A percentile compares a stretch with the other conserved stretches of the same genome.
These are phyloP conservation scores for Trypanosoma brucei DNA, from an alignment of 208 protist genomes.

Conservation along the genomic window DNA sequence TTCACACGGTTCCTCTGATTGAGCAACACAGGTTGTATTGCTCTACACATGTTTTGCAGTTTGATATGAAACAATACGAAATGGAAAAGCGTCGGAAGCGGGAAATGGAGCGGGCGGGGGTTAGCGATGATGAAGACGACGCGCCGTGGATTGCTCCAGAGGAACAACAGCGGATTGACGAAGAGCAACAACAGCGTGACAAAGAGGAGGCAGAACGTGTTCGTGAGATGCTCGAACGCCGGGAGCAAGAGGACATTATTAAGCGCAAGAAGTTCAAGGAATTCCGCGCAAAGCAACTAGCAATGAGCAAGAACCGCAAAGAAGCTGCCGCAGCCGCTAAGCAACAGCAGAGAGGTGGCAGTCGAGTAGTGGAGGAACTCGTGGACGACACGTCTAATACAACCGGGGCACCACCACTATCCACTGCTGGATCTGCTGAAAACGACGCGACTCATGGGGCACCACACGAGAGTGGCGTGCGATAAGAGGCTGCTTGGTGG, in stretches of 20 bases:
- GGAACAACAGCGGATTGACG: constrained; percentile 69
- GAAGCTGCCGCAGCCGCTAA: constrained; percentile 42
- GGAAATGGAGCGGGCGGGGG: constrained; percentile 66
- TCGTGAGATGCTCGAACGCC: constrained; percentile 46
- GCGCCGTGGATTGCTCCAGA: constrained; percentile 62
- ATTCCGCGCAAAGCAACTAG: constrained; percentile 66
- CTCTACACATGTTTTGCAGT: constrained; percentile 31
- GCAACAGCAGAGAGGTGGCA: constrained; percentile 22
- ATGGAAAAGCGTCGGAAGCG: constrained; percentile 69
- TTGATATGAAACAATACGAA: constrained; percentile 72
- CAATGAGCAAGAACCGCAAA: constrained; percentile 71
- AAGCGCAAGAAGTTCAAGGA: constrained; percentile 75
- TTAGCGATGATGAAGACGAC: constrained; percentile 51
- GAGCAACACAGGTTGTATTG: constrained; percentile 12
- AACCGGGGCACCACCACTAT: neutral
- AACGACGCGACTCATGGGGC: neutral
- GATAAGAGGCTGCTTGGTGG: no score
- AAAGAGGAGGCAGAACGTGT: constrained; percentile 55
- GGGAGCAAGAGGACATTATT: constrained; percentile 51
- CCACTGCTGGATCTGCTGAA: neutral
- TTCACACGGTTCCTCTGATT: neutral
- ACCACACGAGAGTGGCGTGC: neutral
- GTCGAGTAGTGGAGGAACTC: constrained; percentile 22
- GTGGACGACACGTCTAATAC: constrained; percentile 17
- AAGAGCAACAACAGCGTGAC: constrained; percentile 41